Percentiles rank a stretch among this genome's conserved stretches.
phyloP scores from a whole-genome alignment of 345 rosid species.

The Salix caprea region DNA sequence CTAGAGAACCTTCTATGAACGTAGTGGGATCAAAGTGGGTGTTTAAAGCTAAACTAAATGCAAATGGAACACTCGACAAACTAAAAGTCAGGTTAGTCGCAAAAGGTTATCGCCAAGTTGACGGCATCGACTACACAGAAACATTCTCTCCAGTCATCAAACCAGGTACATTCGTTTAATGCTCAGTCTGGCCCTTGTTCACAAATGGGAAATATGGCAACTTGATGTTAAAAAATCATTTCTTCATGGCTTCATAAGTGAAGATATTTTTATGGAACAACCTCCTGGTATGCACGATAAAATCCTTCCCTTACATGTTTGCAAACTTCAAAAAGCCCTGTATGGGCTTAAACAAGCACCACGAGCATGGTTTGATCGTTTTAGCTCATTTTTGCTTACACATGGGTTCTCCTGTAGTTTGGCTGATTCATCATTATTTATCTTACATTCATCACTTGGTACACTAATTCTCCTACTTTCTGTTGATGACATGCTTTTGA shows the following conservation, averaged over 20 bases:
- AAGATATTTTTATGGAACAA: not conserved
- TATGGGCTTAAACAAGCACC: not conserved
- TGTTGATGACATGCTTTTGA: not conserved
- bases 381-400: no score
- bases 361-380: accelerated
- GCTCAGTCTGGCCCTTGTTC: not conserved
- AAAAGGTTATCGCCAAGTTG: not conserved
- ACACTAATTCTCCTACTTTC: not conserved
- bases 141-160: not conserved
- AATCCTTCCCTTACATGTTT: not conserved
- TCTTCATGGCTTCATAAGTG: no score
- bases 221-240: no score
- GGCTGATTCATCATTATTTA: no score
- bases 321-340: not conserved
- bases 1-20: not conserved
- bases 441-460: not conserved
- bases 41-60: not conserved
- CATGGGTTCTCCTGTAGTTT: accelerated
- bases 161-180: not conserved
- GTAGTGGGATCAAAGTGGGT: not conserved
- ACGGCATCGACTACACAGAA: not conserved
- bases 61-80: not conserved
- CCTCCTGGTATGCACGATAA: not conserved
- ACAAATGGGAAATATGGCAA: not conserved
- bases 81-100: not conserved